Base-by-base conservation (phyloP, 345 rosid species). In the Anacardium occidentale region DNA sequence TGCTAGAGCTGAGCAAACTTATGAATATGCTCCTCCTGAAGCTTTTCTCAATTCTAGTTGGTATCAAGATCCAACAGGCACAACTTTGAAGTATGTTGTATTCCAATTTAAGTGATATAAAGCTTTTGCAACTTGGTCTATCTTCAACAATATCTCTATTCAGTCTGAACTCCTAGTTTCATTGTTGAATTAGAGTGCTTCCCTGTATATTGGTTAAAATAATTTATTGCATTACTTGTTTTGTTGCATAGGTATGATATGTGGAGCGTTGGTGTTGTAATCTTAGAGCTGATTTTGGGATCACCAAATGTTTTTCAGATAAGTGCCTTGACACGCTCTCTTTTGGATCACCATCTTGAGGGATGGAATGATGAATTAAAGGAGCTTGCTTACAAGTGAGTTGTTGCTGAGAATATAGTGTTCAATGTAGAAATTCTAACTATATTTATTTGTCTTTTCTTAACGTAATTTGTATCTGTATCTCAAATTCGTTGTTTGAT, bases 251-350 rank as follows among this genome's bases (percentile, higher is more conserved):
- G 97, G 81, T 91, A 91, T 65, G 98, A 94, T 77, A 89, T 91
- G 93, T 94, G 98, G 98, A 87, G 98, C 71, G 93, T 91, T 70
- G 97, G 97, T 69, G 98, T 91, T 73, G 94, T 94, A 76, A 83
- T 90, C 60, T 84, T 94, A 82, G 98, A 94, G 86, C 75, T 94
- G 88, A 88, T 94, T 26, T 83, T 94, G 76, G 98, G 97, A 64
- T 87, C 97, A 62, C 97, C 96, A 47, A 84, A 90, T 77, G 93
- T 91, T 71, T 94, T 94, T 76, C 97, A 89, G 74, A 77, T 90
- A 52, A 89, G 87, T 76, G 62, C 86, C 68, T 72, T 81, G 21
- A 91, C 98, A 4, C 91, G 85, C 47, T 78, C 93, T 71, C 93
- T 90, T 79, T 79, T 94, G 64, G 97, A 94, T 83, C 93, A 74